Evolutionary conservation across 345 rosid species (phyloP), one percentile per base, ranked within the genome.

Genomic region (Laguncularia racemosa): DNA sequence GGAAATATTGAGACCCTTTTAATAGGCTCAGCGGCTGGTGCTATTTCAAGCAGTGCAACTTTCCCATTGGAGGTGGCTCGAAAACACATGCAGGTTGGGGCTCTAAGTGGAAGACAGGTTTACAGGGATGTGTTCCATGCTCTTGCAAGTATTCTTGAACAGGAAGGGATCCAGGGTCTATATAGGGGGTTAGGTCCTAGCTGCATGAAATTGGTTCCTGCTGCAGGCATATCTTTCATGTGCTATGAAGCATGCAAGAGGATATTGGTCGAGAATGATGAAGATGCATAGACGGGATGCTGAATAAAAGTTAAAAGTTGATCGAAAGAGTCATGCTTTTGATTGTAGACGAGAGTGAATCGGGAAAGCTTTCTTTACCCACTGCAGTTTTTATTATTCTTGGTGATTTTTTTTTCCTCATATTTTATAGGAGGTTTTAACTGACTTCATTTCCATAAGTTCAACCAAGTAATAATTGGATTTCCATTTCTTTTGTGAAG

Each of bases 201-300:
- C 68, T 89, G 95, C 85, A 72, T 89, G 88, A 92, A 92, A 76
- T 60, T 92, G 81, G 95, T 92, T 38, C 96, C 95, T 38, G 97
- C 99, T 48, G 99, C 97, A 48, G 99, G 99, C 58, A 89, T 93
- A 72, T 90, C 99, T 12, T 93, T 93, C 71, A 89, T 93, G 99
- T 93, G 97, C 70, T 93, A 89, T 66, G 97, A 93, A 71, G 97
- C 97, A 20, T 83, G 91, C 76, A 93, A 90, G 72, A 78, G 78
- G 82, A 81, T 89, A 62, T 77, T 90, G 12, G 76, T 95, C 6
- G 97, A 85, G 68, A 65, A 80, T 17, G 77, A 73, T 5, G 81
- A 77, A 52, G 82, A 82, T 59, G 82, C 81, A 12, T 79, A 55
- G 54, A 54, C 7, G 46, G 56, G 15, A 33, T 21, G 14, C 12